Evolutionary conservation across 1,284 basidiomycete species (phyloP).

Genomic region (Melampsora americana): DNA sequence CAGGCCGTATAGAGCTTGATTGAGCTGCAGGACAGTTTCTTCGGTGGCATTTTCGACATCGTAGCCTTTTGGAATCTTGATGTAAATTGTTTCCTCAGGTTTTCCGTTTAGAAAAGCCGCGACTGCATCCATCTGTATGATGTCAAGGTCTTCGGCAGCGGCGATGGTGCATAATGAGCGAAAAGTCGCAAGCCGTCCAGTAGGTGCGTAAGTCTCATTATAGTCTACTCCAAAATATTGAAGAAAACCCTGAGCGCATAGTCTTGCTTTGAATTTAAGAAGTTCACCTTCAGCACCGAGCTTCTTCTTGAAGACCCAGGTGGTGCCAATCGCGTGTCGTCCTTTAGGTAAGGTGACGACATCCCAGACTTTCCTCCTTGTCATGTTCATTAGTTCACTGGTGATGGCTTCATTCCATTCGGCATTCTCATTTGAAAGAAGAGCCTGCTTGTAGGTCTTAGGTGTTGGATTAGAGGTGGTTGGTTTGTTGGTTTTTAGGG

Average conservation of each 20-base stretch:
- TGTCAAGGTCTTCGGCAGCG: background rate
- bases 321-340: background rate
- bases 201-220: constrained; percentile 10
- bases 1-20: constrained; percentile 8
- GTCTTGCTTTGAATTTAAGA: no score
- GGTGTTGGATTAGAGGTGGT: no score
- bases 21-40: background rate
- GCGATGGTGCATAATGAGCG: background rate
- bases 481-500: background rate
- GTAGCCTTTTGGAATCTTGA: background rate
- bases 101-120: constrained; percentile 14
- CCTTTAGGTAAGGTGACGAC: background rate
- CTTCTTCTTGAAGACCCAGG: constrained; percentile 6
- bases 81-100: background rate
- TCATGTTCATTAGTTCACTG: background rate
- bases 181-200: constrained; percentile 5
- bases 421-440: no score
- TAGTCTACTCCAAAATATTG: no score
- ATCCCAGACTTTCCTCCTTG: background rate
- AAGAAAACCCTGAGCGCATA: no score
- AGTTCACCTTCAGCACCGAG: no score
- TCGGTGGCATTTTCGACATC: background rate
- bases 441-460: no score
- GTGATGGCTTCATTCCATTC: background rate
- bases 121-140: constrained; percentile 18